Base-by-base conservation (phyloP, 352 stramenopile species). In the Globisporangium carolinianum region DNA sequence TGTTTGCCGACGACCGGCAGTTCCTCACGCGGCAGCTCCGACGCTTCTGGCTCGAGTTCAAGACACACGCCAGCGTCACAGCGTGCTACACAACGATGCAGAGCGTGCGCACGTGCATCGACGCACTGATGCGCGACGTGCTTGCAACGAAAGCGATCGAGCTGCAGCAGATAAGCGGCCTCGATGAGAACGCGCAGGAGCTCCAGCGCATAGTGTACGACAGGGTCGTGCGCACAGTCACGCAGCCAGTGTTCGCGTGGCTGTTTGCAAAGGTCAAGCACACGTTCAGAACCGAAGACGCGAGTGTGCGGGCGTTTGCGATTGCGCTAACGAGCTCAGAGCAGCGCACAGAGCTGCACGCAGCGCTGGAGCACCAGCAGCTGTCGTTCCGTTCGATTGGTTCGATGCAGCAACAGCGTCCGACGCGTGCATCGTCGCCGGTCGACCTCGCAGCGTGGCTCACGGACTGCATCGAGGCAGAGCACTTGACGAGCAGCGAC, bases 21-120 rank as follows among this genome's bases (percentile, higher is more conserved):
- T 57, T 53, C 0, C 60, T 69, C 1, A 70, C 72, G 17, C 66
- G 67, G 18, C 67, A 75, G 47, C 52, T 83, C 32, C 72, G 65
- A 51, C 72, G 66, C 37, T 76, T 86, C 51, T 82, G 69, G 68
- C 65, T 76, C 11, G 76, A 84, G 43, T 72, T 84, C 42, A 76
- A 75, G 47, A 63, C 66, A 38, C 76, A 69, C 37, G 65, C 83
- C 35, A 66, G 63, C 10, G 53, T 64, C 0, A 58, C 63, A 2
- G 32, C 62, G n/a, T 64, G 51, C n/a, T 47, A 57, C n/a, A 46
- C 61, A 17, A 36, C 47, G 8, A 57, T 80, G 0, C 63, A 71
- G 1, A 67, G 64, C 36, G 62, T 80, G 1, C 66, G 67, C 2
- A 14, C 39, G 2, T 80, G 71, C 43, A 61, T 80, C 1, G 68